A percentile compares a stretch with the other conserved stretches of the same genome.
Conservation (phyloP, 2,329 filamentous ascomycete genomes). For the Diaporthe vexans region DNA sequence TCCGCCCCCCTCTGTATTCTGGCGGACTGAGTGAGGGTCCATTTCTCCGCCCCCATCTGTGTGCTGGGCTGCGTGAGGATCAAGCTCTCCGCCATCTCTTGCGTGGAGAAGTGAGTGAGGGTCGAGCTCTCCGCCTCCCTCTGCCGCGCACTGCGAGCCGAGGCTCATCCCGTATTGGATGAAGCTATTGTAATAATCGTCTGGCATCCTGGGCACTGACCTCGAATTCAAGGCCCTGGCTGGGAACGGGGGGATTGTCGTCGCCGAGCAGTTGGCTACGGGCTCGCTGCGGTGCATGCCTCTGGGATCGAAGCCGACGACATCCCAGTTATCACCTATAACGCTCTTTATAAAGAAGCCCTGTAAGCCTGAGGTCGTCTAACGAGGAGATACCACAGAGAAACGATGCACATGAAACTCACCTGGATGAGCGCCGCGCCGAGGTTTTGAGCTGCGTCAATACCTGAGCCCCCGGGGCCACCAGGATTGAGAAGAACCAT, state of each 20-base stretch:
- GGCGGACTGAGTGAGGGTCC: neutral
- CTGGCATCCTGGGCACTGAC: neutral
- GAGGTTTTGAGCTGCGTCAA: neutral
- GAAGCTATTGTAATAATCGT: constrained; percentile 7
- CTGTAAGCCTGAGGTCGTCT: neutral
- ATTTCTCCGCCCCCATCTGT: neutral
- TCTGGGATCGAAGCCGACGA: constrained; percentile 20
- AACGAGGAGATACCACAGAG: neutral
- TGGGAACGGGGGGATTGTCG: neutral
- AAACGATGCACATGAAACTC: neutral
- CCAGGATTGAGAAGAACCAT: constrained; percentile 23
- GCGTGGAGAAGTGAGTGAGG: too few species aligned
- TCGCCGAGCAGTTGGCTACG: constrained; percentile 31
- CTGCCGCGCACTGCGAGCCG: constrained; percentile 1
- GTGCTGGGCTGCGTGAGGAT: neutral
- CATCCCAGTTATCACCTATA: constrained; percentile 17
- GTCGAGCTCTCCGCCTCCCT: neutral
- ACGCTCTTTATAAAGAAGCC: neutral
- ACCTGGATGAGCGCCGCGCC: neutral
- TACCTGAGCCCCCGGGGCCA: constrained; percentile 8
- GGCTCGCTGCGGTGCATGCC: constrained; percentile 31
- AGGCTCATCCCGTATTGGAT: neutral
- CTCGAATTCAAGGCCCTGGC: neutral
- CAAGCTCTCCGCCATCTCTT: constrained; percentile 4
- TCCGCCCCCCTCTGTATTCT: too few species aligned